These are phyloP conservation scores for Neonectria neomacrospora DNA, from an alignment of 2,329 filamentous ascomycete genomes.

Conservation along the genomic window DNA sequence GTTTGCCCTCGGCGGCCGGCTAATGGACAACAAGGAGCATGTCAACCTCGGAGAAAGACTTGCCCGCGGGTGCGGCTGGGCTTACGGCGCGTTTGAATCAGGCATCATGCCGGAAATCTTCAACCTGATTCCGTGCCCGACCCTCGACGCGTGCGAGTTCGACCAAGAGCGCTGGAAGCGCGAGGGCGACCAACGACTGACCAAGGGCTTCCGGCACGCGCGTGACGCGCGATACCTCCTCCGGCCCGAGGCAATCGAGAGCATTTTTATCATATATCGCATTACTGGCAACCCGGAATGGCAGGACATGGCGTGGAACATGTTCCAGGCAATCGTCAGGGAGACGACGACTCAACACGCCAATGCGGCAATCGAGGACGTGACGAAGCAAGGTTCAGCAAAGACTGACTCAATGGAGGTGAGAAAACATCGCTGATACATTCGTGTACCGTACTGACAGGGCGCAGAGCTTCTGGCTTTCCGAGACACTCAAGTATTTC, in stretches of 20 bases:
- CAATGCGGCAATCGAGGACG: constrained; percentile 60
- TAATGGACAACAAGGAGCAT: constrained; percentile 67
- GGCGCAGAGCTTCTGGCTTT: constrained; percentile 75
- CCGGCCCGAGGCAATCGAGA: constrained; percentile 62
- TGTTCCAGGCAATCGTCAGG: constrained; percentile 60
- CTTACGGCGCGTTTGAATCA: constrained; percentile 63
- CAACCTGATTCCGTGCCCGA: constrained; percentile 57
- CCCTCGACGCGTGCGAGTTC: constrained; percentile 46
- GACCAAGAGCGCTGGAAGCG: constrained; percentile 40
- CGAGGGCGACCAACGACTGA: constrained; percentile 39
- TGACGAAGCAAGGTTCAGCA: constrained; percentile 47
- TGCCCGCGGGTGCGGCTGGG: constrained; percentile 67
- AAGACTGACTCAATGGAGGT: constrained; percentile 70
- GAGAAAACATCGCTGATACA: constrained; percentile 40
- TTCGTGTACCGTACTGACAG: constrained; percentile 25
- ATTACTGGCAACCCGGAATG: constrained; percentile 60
- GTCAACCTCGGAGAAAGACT: constrained; percentile 61
- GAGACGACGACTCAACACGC: constrained; percentile 59
- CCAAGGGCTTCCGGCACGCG: constrained; percentile 71
- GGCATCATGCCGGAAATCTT: constrained; percentile 71
- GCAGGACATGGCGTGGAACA: constrained; percentile 63
- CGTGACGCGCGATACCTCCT: constrained; percentile 62
- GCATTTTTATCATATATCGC: constrained; percentile 61
- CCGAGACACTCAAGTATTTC: constrained; percentile 82
- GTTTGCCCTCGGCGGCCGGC: constrained; percentile 69